Conservation (phyloP, 345 rosid species). For the Garcia nutans region DNA sequence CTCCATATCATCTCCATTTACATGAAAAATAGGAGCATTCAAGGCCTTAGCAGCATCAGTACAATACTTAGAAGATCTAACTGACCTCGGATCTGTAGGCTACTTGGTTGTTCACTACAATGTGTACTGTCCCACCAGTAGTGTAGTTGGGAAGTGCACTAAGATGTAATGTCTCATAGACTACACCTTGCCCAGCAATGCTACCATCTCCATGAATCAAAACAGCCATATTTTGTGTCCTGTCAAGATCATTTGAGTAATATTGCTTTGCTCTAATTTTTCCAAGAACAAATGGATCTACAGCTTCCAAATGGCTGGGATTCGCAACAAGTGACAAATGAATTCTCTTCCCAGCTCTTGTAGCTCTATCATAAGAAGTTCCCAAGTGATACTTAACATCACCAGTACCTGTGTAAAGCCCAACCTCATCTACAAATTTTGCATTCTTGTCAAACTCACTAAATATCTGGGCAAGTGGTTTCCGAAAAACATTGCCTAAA, state of each 20-base stretch:
- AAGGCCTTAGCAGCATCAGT: slow-evolving; percentile 88
- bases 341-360: slow-evolving; percentile 80
- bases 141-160: slow-evolving; percentile 81
- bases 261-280: slow-evolving; percentile 85
- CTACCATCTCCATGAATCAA: slow-evolving; percentile 93
- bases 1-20: slow-evolving; percentile 77
- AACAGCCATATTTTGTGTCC: slow-evolving; percentile 70
- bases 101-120: slow-evolving; percentile 85
- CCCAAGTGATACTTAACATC: slow-evolving; percentile 85
- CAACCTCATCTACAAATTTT: slow-evolving; percentile 69
- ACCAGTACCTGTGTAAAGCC: slow-evolving; percentile 77
- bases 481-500: slow-evolving; percentile 76
- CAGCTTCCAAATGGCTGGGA: slow-evolving; percentile 91
- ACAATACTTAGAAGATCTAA: slow-evolving; percentile 82
- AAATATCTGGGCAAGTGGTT: slow-evolving; percentile 76
- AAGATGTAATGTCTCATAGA: slow-evolving; percentile 81
- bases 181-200: slow-evolving; percentile 89
- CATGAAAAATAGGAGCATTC: slow-evolving; percentile 78
- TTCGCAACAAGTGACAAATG: slow-evolving; percentile 83
- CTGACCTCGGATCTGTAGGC: slow-evolving; percentile 74
- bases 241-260: slow-evolving; percentile 56
- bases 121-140: slow-evolving; percentile 85
- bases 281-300: slow-evolving; percentile 77
- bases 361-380: slow-evolving; percentile 85
- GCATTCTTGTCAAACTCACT: slow-evolving; percentile 77